Percentiles rank a stretch among this genome's conserved stretches.
Evolutionary conservation across 2,329 filamentous ascomycete genomes (phyloP).

Genomic region (Penicillium sp.): DNA sequence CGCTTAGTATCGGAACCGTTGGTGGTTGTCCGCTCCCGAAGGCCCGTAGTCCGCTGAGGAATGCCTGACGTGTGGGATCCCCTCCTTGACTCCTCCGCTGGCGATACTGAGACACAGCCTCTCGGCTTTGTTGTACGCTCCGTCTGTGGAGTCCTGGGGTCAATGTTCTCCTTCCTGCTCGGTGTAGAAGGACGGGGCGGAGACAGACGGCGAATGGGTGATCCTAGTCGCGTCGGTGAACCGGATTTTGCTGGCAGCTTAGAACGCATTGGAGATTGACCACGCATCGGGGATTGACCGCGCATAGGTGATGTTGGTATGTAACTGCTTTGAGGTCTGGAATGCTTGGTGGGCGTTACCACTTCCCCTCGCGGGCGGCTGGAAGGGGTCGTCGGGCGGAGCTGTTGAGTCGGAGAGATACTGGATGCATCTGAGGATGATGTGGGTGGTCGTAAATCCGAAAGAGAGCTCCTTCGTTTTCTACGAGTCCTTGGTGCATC

Average conservation of each 20-base stretch:
- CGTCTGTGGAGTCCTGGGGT: constrained; percentile 30
- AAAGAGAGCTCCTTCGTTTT: constrained; percentile 88
- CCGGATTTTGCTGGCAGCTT: constrained; percentile 32
- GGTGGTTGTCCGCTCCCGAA: constrained; percentile 34
- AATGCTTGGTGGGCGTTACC: constrained; percentile 29
- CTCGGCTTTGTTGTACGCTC: constrained; percentile 36
- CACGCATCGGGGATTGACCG: constrained; percentile 26
- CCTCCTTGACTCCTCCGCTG: constrained; percentile 41
- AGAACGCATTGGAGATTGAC: constrained; percentile 27
- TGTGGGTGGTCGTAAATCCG: constrained; percentile 73
- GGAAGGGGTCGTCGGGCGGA: constrained; percentile 40
- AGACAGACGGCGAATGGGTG: constrained; percentile 32
- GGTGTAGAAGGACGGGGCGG: constrained; percentile 35
- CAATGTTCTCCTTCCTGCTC: constrained; percentile 42
- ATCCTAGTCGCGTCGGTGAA: constrained; percentile 30
- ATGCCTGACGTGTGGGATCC: constrained; percentile 50
- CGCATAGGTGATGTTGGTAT: constrained; percentile 29
- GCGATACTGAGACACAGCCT: constrained; percentile 33
- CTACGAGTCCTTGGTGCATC: constrained; percentile 53
- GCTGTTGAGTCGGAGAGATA: constrained; percentile 30
- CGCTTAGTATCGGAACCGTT: constrained; percentile 34
- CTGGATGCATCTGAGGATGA: constrained; percentile 52
- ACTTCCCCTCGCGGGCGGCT: constrained; percentile 27
- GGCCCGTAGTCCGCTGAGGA: constrained; percentile 40
- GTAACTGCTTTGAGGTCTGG: constrained; percentile 31